phyloP scores from a whole-genome alignment of 1,284 basidiomycete genomes.

The Papiliotrema fonsecae region DNA sequence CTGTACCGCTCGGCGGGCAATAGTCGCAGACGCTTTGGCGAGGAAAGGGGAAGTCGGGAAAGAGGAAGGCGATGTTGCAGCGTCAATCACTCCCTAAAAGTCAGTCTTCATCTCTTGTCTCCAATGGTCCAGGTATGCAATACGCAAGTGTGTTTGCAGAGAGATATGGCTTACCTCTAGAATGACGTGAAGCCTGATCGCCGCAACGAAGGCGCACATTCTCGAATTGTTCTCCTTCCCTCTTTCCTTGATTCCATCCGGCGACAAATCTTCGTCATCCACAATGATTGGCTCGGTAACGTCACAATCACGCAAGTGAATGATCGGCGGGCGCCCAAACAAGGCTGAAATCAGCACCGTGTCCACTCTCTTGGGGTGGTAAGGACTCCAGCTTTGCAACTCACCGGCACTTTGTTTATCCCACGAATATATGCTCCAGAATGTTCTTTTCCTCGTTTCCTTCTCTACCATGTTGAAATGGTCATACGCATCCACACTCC shows the following conservation, averaged over 20 bases:
- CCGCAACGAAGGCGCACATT: constrained; percentile 70
- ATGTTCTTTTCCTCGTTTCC: constrained; percentile 81
- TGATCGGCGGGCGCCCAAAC: constrained; percentile 78
- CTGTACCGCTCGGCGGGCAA: constrained; percentile 42
- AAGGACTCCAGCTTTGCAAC: too few species aligned
- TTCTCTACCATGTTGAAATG: constrained; percentile 80
- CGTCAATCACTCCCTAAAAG: constrained; percentile 51
- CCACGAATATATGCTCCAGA: constrained; percentile 91
- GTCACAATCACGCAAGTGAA: constrained; percentile 79
- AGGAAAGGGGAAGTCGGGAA: constrained; percentile 48
- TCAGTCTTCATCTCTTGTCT: background rate
- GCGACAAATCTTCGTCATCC: constrained; percentile 82
- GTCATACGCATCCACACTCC: constrained; percentile 80
- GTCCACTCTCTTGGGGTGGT: background rate
- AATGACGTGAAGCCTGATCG: constrained; percentile 71
- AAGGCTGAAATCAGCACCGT: constrained; percentile 62
- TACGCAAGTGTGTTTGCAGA: background rate
- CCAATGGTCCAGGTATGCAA: too few species aligned
- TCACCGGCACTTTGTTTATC: constrained; percentile 64
- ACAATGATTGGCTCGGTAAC: constrained; percentile 72
- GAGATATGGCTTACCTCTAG: constrained; percentile 54
- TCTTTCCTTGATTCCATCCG: constrained; percentile 63
- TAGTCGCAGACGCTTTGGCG: constrained; percentile 45
- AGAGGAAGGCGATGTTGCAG: constrained; percentile 47
- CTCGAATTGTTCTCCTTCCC: constrained; percentile 57